Evolutionary conservation across 108 stramenopile species (phyloP).

Genomic region (Epipyxis sp.): DNA sequence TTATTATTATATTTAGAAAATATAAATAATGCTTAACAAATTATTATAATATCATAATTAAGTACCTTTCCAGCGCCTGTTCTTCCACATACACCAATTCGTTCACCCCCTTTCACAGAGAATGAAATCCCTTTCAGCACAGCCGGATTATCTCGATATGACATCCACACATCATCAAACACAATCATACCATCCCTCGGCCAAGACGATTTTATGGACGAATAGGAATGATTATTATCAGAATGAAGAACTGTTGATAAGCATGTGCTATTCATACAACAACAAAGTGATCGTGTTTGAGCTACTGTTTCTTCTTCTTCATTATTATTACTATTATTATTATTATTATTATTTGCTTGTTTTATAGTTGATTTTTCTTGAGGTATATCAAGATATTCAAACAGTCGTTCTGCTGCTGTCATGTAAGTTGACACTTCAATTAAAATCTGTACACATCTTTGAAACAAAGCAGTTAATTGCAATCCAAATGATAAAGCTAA

Average conservation of each 20-base stretch:
- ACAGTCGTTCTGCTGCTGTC: constrained; percentile 1
- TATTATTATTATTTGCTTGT: not conserved
- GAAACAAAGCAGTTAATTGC: constrained; percentile 32
- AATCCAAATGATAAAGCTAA: constrained; percentile 7
- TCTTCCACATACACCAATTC: constrained; percentile 49
- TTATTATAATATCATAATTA: too few relatives aligned
- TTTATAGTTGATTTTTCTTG: not conserved
- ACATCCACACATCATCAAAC: constrained; percentile 29
- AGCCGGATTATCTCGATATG: constrained; percentile 27
- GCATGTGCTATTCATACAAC: too few relatives aligned
- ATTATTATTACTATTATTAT: not conserved
- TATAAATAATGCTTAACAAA: too few relatives aligned
- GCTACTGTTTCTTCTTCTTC: not conserved
- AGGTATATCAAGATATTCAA: constrained; percentile 9
- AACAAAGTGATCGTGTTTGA: too few relatives aligned
- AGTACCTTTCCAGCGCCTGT: constrained; percentile 45
- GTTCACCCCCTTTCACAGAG: constrained; percentile 40
- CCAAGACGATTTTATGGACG: not conserved
- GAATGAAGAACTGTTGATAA: too few relatives aligned
- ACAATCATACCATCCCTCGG: not conserved
- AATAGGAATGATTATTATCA: too few relatives aligned
- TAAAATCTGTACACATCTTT: constrained; percentile 21
- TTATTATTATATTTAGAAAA: too few relatives aligned
- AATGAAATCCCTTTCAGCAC: constrained; percentile 45
- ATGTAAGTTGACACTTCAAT: constrained; percentile 25